These are phyloP conservation scores for Flagelloscypha sp. DNA, from an alignment of 768 basidiomycete genomes.

Conservation along the genomic window DNA sequence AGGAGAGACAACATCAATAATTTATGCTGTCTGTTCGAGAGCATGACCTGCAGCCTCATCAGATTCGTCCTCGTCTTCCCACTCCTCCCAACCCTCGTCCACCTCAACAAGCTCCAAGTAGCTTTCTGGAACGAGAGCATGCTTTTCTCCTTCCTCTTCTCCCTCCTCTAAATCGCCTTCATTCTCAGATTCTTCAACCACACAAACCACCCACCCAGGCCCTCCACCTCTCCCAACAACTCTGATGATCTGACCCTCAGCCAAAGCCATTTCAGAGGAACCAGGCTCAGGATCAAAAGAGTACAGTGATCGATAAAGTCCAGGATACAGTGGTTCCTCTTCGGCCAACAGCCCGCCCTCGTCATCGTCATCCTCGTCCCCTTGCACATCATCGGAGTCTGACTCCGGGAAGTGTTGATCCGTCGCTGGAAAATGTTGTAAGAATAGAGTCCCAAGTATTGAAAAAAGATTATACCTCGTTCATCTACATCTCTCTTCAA, in stretches of 20 bases:
- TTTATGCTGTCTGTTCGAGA: too few relatives aligned
- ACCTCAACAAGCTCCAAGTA: conserved; percentile 56
- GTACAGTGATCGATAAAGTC: conserved; percentile 71
- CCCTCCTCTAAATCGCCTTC: conserved; percentile 24
- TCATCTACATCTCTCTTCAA: too few relatives aligned
- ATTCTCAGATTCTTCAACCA: conserved; percentile 26
- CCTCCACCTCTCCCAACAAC: conserved; percentile 73
- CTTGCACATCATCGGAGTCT: conserved; percentile 9
- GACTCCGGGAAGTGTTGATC: conserved; percentile 5
- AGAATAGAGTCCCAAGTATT: too few relatives aligned
- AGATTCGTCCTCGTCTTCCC: conserved; percentile 11
- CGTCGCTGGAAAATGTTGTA: too few relatives aligned
- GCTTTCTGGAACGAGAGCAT: conserved; percentile 74
- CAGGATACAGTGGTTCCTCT: conserved; percentile 48
- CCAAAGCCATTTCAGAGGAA: conserved; percentile 73
- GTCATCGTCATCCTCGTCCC: conserved; percentile 19
- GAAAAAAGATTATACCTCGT: too few relatives aligned
- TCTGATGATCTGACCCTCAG: conserved; percentile 66
- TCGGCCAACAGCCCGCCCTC: conserved; percentile 20
- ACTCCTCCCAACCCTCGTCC: conserved; percentile 25
- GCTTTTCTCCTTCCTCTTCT: conserved; percentile 29
- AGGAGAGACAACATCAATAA: too few relatives aligned
- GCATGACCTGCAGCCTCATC: too few relatives aligned
- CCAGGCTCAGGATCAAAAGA: conserved; percentile 76
- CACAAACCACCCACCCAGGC: conserved; percentile 73